A percentile compares a stretch with the other conserved stretches of the same genome.
Evolutionary conservation across 371 early-diverging fungal genomes (phyloP).

Genomic region (Synchytrium microbalum): DNA sequence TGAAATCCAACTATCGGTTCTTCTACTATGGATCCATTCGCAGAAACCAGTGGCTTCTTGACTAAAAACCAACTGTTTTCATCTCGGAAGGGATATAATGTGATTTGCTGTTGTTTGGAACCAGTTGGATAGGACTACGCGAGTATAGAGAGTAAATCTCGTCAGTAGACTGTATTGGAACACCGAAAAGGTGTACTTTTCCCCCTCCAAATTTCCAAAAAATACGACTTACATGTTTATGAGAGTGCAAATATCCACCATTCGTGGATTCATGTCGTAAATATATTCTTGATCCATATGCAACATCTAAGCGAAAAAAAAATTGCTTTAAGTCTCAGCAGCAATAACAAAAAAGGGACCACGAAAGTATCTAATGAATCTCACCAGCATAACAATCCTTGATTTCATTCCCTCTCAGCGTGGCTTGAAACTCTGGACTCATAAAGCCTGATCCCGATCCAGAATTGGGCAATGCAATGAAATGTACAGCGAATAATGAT

Average conservation of each 20-base stretch:
- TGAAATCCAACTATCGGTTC: conserved; percentile 14
- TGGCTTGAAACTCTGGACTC: conserved; percentile 82
- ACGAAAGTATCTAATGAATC: neutral
- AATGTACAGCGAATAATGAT: conserved; percentile 73
- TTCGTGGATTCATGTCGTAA: conserved; percentile 70
- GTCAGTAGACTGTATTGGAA: no score
- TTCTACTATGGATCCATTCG: conserved; percentile 26
- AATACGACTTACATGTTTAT: conserved; percentile 28
- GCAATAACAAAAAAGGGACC: conserved; percentile 1
- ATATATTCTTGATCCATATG: conserved; percentile 74
- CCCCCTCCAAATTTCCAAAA: neutral
- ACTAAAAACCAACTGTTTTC: conserved; percentile 75
- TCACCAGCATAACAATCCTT: conserved; percentile 23
- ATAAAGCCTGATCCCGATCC: conserved; percentile 86
- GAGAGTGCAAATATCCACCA: conserved; percentile 80
- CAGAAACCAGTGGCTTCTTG: conserved; percentile 43
- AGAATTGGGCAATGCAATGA: conserved; percentile 38
- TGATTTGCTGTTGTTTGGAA: conserved; percentile 88
- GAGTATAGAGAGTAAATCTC: no score
- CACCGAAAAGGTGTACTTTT: no score
- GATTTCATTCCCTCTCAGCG: conserved; percentile 61
- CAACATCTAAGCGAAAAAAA: conserved; percentile 29
- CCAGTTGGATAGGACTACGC: conserved; percentile 63
- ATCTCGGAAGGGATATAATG: conserved; percentile 71
- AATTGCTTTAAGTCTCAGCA: neutral